These are phyloP conservation scores for Neodidymelliopsis sp. DNA, from an alignment of 2,329 filamentous ascomycete genomes.

Conservation along the genomic window DNA sequence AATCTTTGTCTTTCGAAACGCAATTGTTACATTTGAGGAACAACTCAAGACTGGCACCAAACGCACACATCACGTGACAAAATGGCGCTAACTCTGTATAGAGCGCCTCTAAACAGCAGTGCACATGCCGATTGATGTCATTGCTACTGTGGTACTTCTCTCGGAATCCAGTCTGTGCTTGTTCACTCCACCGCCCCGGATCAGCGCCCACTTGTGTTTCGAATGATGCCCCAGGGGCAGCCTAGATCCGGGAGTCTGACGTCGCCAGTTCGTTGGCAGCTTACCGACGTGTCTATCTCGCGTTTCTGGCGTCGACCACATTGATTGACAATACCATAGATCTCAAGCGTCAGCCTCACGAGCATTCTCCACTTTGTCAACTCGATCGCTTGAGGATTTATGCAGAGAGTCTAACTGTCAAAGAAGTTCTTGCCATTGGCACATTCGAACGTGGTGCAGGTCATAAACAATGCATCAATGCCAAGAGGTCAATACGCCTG, in stretches of 20 bases:
- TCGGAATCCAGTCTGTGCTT: not conserved
- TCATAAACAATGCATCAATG: not conserved
- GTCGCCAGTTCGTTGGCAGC: too few species aligned
- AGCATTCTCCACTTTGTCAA: constrained; percentile 3
- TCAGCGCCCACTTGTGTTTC: too few species aligned
- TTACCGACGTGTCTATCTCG: constrained; percentile 16
- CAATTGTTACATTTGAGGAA: too few species aligned
- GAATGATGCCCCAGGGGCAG: too few species aligned
- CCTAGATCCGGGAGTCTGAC: too few species aligned
- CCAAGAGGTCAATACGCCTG: constrained; percentile 2
- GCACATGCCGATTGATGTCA: constrained; percentile 1
- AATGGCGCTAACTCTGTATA: too few species aligned
- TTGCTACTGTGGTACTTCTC: not conserved
- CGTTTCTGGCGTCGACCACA: constrained; percentile 14
- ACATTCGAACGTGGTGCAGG: not conserved
- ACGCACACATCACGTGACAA: too few species aligned
- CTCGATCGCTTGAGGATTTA: not conserved
- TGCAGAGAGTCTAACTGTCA: too few species aligned
- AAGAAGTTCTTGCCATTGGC: too few species aligned
- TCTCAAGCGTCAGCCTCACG: constrained; percentile 4
- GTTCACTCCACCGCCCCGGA: not conserved
- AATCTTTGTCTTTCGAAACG: too few species aligned
- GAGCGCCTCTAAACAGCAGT: not conserved
- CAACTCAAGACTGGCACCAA: too few species aligned
- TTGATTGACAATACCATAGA: not conserved